Evolutionary conservation across 345 rosid species (phyloP).

Genomic region (Brassica juncea): DNA sequence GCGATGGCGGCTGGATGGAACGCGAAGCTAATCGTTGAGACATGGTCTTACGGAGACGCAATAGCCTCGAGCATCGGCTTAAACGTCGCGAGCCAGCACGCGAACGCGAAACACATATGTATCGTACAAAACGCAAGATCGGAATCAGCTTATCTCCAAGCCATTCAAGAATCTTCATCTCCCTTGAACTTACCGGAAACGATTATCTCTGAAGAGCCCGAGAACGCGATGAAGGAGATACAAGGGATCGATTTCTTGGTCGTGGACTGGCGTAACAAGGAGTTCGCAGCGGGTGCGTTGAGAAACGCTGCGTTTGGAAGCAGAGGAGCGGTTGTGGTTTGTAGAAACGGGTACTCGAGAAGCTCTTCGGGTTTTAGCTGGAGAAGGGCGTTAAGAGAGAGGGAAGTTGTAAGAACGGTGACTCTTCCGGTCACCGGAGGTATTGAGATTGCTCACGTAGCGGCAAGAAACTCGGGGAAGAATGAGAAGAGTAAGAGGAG

Average conservation of each 20-base stretch:
- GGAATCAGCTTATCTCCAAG: constrained; percentile 51
- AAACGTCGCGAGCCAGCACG: constrained; percentile 70
- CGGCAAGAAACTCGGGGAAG: constrained; percentile 39
- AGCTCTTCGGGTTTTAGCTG: constrained; percentile 49
- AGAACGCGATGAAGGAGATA: constrained; percentile 51
- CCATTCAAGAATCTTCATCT: constrained; percentile 41
- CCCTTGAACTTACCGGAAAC: constrained; percentile 38
- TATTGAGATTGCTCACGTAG: constrained; percentile 82
- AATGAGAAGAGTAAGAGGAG: constrained; percentile 43
- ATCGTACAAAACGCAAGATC: constrained; percentile 68
- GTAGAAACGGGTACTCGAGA: constrained; percentile 70
- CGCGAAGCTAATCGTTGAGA: constrained; percentile 66
- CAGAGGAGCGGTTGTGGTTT: constrained; percentile 75
- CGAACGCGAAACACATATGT: constrained; percentile 74
- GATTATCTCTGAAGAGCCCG: constrained; percentile 59
- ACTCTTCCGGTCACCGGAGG: constrained; percentile 88
- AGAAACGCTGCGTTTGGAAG: constrained; percentile 58
- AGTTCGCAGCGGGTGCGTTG: constrained; percentile 50
- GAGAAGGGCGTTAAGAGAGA: constrained; percentile 53
- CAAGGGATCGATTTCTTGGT: constrained; percentile 77
- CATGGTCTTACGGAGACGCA: constrained; percentile 70
- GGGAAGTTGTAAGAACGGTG: constrained; percentile 67
- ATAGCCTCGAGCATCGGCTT: constrained; percentile 77
- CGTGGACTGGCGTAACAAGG: constrained; percentile 62
- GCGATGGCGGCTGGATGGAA: constrained; percentile 99